phyloP scores from a whole-genome alignment of 2,329 filamentous ascomycete species.

The Colletotrichum eleusines region DNA sequence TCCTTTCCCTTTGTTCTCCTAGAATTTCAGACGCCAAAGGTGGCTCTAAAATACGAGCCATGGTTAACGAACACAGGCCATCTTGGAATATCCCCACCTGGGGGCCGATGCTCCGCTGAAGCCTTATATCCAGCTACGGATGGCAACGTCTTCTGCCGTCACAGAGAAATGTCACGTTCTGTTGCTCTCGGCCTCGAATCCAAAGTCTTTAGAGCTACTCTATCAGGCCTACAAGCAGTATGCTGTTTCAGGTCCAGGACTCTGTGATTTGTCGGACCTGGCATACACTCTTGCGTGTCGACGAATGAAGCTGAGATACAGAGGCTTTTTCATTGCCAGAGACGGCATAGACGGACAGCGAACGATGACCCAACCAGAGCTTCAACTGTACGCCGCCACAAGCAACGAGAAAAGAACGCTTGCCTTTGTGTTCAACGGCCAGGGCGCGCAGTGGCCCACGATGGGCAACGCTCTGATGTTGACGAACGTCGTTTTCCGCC shows the following conservation, averaged over 20 bases:
- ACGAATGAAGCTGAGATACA: slow-evolving; percentile 44
- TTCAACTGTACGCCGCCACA: too few relatives aligned
- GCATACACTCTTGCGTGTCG: slow-evolving; percentile 49
- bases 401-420: neutral
- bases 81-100: too few relatives aligned
- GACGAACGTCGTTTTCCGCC: slow-evolving; percentile 11
- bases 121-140: too few relatives aligned
- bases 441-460: slow-evolving; percentile 38
- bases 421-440: slow-evolving; percentile 38
- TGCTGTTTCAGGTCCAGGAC: slow-evolving; percentile 31
- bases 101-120: too few relatives aligned
- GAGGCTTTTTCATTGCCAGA: too few relatives aligned
- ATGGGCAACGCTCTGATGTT: slow-evolving; percentile 34
- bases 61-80: too few relatives aligned
- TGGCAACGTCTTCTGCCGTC: too few relatives aligned
- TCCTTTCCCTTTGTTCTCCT: too few relatives aligned
- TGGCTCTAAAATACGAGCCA: too few relatives aligned
- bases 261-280: slow-evolving; percentile 41
- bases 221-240: slow-evolving; percentile 43
- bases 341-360: too few relatives aligned
- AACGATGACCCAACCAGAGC: too few relatives aligned
- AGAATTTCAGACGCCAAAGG: too few relatives aligned
- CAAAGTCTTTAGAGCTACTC: slow-evolving; percentile 34
- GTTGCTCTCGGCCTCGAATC: slow-evolving; percentile 42
- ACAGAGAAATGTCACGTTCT: neutral